These are phyloP conservation scores for Saururus chinensis DNA, from an alignment of 164 flowering plant species.

Conservation along the genomic window DNA sequence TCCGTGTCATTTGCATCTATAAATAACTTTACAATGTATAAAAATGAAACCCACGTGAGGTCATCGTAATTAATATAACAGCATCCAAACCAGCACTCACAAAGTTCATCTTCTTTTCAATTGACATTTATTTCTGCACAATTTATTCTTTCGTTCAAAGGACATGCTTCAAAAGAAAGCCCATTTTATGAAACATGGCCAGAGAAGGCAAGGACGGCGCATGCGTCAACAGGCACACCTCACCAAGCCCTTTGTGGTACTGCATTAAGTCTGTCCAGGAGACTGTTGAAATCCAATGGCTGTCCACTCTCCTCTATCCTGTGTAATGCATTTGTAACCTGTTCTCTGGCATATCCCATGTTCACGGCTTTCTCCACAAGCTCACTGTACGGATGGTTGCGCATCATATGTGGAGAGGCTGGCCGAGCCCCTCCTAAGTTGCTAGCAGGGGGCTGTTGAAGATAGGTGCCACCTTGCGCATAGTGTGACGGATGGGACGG, in stretches of 20 bases:
- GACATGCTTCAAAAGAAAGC: background rate
- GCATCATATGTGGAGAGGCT: slow-evolving; percentile 35
- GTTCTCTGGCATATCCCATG: slow-evolving; percentile 89
- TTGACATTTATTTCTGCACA: too few relatives aligned
- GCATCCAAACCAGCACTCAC: too few relatives aligned
- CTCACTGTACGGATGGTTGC: slow-evolving; percentile 63
- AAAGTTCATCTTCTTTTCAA: too few relatives aligned
- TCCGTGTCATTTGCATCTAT: too few relatives aligned
- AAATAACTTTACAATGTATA: too few relatives aligned
- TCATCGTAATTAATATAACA: too few relatives aligned
- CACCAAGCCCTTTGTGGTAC: slow-evolving; percentile 57
- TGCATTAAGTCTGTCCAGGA: slow-evolving; percentile 77
- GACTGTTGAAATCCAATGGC: slow-evolving; percentile 67
- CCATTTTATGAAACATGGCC: background rate
- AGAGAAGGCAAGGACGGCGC: background rate
- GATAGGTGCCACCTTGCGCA: slow-evolving; percentile 40
- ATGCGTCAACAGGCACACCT: slow-evolving; percentile 4
- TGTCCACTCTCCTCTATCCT: slow-evolving; percentile 84
- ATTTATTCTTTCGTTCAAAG: too few relatives aligned
- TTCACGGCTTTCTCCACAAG: slow-evolving; percentile 69
- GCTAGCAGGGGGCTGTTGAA: slow-evolving; percentile 25
- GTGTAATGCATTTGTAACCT: slow-evolving; percentile 49
- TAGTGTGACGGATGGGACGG: slow-evolving; percentile 44
- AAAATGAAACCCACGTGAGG: too few relatives aligned
- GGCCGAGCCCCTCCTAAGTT: slow-evolving; percentile 24